Evolutionary conservation across 495 filamentous ascomycete species (phyloP), one percentile per base, ranked within the genome.

Genomic region (Penicillium paradoxum): DNA sequence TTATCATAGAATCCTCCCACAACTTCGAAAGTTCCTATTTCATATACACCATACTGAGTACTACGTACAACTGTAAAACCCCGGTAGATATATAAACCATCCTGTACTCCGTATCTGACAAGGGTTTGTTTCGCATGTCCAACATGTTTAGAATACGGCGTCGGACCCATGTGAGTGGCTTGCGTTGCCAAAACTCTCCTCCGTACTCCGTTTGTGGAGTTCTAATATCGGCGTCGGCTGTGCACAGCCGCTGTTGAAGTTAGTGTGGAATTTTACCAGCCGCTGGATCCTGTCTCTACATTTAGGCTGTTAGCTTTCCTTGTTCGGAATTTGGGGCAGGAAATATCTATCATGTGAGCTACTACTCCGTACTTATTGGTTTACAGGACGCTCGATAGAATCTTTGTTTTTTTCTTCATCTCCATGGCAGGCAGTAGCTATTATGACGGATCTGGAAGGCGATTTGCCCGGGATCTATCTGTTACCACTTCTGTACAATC

Each of bases 161-260:
- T 32, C 4, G 29, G 10, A 11, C 29, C 29, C 10, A 32, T 32
- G 24, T 8, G 25, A n/a, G 22, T 25, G 34, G 18, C 40, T 27
- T 21, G 3, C 3, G 13, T 2, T 24, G 19, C 14, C n/a, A 10
- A 18, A 33, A 36, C 2, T 10, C 15, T 30, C 9, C 17, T 45
- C n/a, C 4, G 6, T 32, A 34, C n/a, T 45, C n/a, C 15, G 6
- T 37, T 1, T 9, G 22, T 24, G 27, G 18, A 33, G 3, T 15
- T n/a, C 45, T 50, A 44, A 55, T 21, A 41, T 54, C 32, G 15
- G 43, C 7, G 7, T 32, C 10, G 40, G 53, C 18, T 15, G 39
- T 40, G 32, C 21, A n/a, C 19, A 9, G 24, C 13, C 30, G 30
- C 45, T 47, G 19, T 36, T 29, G 8, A 21, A 36, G 39, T 25